phyloP scores from a whole-genome alignment of 1,139 yeast species.

The Pneumocystis carinii region DNA sequence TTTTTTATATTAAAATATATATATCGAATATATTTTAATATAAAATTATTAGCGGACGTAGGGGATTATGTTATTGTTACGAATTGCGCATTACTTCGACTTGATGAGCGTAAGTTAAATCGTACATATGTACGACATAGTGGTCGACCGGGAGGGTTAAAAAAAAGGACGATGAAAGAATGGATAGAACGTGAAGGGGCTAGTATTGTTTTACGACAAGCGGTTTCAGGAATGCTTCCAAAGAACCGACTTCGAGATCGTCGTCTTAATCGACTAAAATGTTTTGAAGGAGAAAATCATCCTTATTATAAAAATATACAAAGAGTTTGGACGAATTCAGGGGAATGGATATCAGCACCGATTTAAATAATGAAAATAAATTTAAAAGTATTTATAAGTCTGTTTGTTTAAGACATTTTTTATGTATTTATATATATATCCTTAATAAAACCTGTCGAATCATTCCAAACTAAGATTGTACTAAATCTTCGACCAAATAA shows the following conservation, averaged over 20 bases:
- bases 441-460: no score
- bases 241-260: slow-evolving; percentile 68
- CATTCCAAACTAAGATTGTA: no score
- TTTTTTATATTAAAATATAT: neutral
- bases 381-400: no score
- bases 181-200: slow-evolving; percentile 69
- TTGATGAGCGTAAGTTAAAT: slow-evolving; percentile 69
- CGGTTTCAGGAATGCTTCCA: slow-evolving; percentile 93
- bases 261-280: slow-evolving; percentile 70
- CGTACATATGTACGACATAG: slow-evolving; percentile 21
- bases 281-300: slow-evolving; percentile 75
- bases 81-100: slow-evolving; percentile 64
- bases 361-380: no score
- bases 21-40: slow-evolving; percentile 18
- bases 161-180: slow-evolving; percentile 47
- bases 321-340: neutral
- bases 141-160: neutral
- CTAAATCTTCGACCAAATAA: no score
- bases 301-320: slow-evolving; percentile 57
- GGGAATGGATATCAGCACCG: neutral
- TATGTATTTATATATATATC: no score
- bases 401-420: no score
- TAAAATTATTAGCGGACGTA: slow-evolving; percentile 43
- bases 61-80: slow-evolving; percentile 97
- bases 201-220: slow-evolving; percentile 64